Base-by-base conservation (phyloP, 2,329 filamentous ascomycete species). In the Penicillium sp. region DNA sequence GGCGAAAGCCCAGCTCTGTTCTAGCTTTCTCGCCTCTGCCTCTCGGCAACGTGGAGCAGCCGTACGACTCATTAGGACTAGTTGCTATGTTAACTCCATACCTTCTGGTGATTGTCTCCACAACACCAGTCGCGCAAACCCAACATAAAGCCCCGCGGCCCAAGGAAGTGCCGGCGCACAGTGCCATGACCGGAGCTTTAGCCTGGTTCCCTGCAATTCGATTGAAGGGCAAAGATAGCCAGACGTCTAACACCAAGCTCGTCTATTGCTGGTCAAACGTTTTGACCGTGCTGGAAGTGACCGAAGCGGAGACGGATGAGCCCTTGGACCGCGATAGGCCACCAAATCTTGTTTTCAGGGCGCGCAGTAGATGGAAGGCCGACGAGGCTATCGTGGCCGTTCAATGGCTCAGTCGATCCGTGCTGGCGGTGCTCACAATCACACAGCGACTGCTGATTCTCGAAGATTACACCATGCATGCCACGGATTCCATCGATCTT, bases 211-310 rank as follows among this genome's bases (percentile, higher is more conserved):
- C 94, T 2, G 91, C 92, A 2, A 94, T 99, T 41, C 94, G 89
- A 66, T 77, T 99, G 39, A 97, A 97, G 70, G 82, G 84, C 14
- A 81, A 84, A 9, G 86, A 90, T 55, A 76, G 82, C 1, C 79
- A 82, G 42, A 84, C 82, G 0, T 85, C 84, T 5, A 87, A 85
- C 62, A 82, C 85, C 7, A 97, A 99, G 70, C 81, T 99, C 16
- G 92, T 90, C 0, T 99, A 99, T 74, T 96, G 92, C 71, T 99
- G 94, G 94, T 97, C 94, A 2, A 97, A 97, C 64, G 85, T 97
- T n/a, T 76, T 99, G 58, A 97, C 92, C 0, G 86, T 99, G 5
- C 76, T 99, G 22, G 94, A 99, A 57, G 84, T 97, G 10, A 86
- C 92, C 46, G 88, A 94, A 61, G 77, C 86, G 11, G 80, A 81